A percentile compares a stretch with the other conserved stretches of the same genome.
phyloP scores from a whole-genome alignment of 2,329 filamentous ascomycete genomes.

The Sporothrix pallida region DNA sequence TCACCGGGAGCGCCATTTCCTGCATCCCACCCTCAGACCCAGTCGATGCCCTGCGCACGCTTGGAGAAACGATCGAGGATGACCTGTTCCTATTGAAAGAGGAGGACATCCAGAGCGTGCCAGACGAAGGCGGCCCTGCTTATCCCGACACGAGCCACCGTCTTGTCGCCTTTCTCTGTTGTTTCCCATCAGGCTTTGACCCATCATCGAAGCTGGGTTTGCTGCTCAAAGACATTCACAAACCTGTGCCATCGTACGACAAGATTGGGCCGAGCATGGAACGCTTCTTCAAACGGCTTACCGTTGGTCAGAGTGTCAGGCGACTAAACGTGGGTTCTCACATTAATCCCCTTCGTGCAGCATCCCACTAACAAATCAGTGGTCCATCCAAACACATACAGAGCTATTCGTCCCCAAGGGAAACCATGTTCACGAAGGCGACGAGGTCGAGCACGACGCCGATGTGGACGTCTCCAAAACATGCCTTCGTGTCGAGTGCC shows the following conservation, averaged over 20 bases:
- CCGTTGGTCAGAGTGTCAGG: conserved; percentile 56
- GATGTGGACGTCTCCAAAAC: conserved; percentile 50
- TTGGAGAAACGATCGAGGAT: conserved; percentile 58
- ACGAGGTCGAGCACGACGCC: conserved; percentile 45
- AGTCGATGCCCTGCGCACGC: conserved; percentile 37
- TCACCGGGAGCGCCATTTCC: conserved; percentile 46
- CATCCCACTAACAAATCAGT: conserved; percentile 45
- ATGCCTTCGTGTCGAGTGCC: conserved; percentile 55
- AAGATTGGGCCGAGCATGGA: conserved; percentile 63
- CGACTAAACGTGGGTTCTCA: conserved; percentile 54
- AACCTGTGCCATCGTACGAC: conserved; percentile 59
- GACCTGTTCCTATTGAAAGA: conserved; percentile 59
- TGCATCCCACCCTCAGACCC: conserved; percentile 43
- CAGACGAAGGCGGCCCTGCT: conserved; percentile 39
- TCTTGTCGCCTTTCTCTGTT: conserved; percentile 57
- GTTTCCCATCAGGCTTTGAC: conserved; percentile 60
- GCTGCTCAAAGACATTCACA: conserved; percentile 56
- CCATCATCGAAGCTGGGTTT: conserved; percentile 57
- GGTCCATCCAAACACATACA: conserved; percentile 54
- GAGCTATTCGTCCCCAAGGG: conserved; percentile 49
- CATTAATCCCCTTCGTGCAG: background rate
- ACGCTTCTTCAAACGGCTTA: conserved; percentile 55
- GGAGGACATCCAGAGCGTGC: conserved; percentile 35
- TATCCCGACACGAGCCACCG: conserved; percentile 44
- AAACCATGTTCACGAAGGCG: conserved; percentile 48